These are phyloP conservation scores for Gossypium anomalum DNA, from an alignment of 345 rosid genomes.

Conservation along the genomic window DNA sequence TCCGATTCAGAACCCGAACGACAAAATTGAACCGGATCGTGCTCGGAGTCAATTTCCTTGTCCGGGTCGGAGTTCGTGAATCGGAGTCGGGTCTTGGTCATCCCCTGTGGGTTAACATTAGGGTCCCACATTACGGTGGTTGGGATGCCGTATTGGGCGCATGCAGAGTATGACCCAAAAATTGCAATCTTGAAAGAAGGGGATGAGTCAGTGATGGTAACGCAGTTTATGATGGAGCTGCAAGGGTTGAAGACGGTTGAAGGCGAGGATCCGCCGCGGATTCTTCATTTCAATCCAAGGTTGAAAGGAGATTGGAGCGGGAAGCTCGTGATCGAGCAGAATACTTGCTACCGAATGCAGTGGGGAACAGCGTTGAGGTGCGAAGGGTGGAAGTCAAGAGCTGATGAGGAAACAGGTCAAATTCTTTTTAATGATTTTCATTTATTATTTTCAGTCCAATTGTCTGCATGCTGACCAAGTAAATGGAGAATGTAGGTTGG, in stretches of 20 bases:
- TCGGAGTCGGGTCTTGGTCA: conserved; percentile 42
- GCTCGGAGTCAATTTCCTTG: conserved; percentile 49
- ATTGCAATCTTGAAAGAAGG: conserved; percentile 40
- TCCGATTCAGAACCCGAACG: conserved; percentile 4
- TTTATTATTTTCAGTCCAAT: background rate
- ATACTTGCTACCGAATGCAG: conserved; percentile 71
- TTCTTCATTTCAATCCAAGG: conserved; percentile 67
- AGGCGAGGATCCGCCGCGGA: conserved; percentile 70
- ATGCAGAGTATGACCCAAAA: conserved; percentile 48
- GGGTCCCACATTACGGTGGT: conserved; percentile 62
- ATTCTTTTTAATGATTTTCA: conserved; percentile 14
- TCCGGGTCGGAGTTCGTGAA: conserved; percentile 50
- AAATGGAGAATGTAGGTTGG: background rate
- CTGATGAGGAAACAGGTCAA: conserved; percentile 67
- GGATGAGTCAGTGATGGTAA: conserved; percentile 51
- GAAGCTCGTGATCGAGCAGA: conserved; percentile 63
- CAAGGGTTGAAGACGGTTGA: conserved; percentile 60
- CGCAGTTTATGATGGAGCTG: conserved; percentile 79
- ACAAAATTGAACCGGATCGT: conserved; percentile 31
- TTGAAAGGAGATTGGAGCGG: conserved; percentile 74
- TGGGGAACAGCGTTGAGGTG: conserved; percentile 72
- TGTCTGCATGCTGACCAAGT: background rate
- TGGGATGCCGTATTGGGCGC: conserved; percentile 60
- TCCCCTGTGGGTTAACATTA: conserved; percentile 58
- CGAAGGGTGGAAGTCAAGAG: conserved; percentile 66